A percentile compares a stretch with the other conserved stretches of the same genome.
Evolutionary conservation across 768 basidiomycete species (phyloP).

Genomic region (Auricularia heimuer): DNA sequence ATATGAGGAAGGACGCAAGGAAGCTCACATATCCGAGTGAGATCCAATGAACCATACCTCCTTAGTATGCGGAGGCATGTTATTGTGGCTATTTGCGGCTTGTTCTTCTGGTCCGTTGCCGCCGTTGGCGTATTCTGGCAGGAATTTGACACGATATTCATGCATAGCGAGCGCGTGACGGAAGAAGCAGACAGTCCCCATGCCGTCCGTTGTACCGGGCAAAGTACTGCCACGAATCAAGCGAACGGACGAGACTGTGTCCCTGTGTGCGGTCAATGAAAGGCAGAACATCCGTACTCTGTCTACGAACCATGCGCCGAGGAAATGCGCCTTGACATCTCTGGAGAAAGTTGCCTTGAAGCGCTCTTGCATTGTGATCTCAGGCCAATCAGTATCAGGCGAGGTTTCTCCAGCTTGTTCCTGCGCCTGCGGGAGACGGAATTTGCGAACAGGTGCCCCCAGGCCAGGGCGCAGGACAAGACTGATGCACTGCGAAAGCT

Average conservation of each 20-base stretch:
- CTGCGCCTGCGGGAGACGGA: too few species aligned
- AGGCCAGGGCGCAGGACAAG: too few species aligned
- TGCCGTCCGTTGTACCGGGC: constrained; percentile 21
- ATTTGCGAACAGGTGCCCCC: constrained; percentile 2
- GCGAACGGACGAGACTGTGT: constrained; percentile 29
- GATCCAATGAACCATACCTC: constrained; percentile 25
- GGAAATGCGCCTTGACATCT: constrained; percentile 31
- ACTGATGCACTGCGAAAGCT: too few species aligned
- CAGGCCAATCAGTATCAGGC: constrained; percentile 5
- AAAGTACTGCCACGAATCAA: constrained; percentile 21
- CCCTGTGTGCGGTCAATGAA: not conserved
- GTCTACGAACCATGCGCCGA: constrained; percentile 32
- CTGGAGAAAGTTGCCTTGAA: constrained; percentile 31
- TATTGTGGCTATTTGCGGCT: constrained; percentile 9
- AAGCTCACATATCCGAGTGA: constrained; percentile 25
- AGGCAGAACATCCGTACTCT: not conserved
- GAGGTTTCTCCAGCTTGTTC: too few species aligned
- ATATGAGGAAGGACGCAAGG: too few species aligned
- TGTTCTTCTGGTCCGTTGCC: constrained; percentile 14
- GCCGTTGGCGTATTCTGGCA: constrained; percentile 33
- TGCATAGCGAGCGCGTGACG: constrained; percentile 40
- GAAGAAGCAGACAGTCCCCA: constrained; percentile 31
- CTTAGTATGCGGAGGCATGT: constrained; percentile 13
- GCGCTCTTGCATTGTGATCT: constrained; percentile 8
- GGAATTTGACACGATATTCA: constrained; percentile 37